Evolutionary conservation across 2,329 filamentous ascomycete species (phyloP).

Genomic region (Venturia asperata): DNA sequence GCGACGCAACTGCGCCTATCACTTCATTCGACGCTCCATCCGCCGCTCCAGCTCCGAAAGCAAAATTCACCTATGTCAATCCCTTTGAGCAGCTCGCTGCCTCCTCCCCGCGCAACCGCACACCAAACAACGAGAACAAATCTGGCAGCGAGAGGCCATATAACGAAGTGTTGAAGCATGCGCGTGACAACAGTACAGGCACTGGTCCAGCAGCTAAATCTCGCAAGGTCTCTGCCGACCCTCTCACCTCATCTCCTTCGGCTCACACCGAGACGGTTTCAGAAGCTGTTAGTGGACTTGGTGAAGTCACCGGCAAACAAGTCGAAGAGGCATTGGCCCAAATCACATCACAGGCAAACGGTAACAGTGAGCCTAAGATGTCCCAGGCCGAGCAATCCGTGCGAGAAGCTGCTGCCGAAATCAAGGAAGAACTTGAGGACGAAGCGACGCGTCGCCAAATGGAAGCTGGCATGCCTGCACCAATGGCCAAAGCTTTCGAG

Average conservation of each 20-base stretch:
- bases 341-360: conserved; percentile 26
- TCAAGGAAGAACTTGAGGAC: conserved; percentile 43
- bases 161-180: conserved; percentile 42
- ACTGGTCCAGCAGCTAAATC: conserved; percentile 30
- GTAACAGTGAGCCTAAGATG: conserved; percentile 17
- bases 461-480: conserved; percentile 47
- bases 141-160: conserved; percentile 37
- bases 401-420: conserved; percentile 22
- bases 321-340: conserved; percentile 60
- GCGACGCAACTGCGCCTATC: conserved; percentile 21
- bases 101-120: conserved; percentile 55
- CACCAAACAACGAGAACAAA: conserved; percentile 32
- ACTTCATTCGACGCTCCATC: conserved; percentile 26
- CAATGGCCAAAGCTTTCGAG: conserved; percentile 50
- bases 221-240: conserved; percentile 28
- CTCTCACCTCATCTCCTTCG: conserved; percentile 15
- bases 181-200: conserved; percentile 29
- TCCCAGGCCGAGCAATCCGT: conserved; percentile 17
- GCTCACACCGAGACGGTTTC: conserved; percentile 55
- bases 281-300: conserved; percentile 61
- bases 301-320: conserved; percentile 50
- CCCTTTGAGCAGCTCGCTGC: conserved; percentile 61
- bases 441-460: conserved; percentile 47
- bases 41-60: conserved; percentile 29
- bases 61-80: conserved; percentile 61